phyloP scores from a whole-genome alignment of 208 protist genomes.

The Crithidia expoeki region DNA sequence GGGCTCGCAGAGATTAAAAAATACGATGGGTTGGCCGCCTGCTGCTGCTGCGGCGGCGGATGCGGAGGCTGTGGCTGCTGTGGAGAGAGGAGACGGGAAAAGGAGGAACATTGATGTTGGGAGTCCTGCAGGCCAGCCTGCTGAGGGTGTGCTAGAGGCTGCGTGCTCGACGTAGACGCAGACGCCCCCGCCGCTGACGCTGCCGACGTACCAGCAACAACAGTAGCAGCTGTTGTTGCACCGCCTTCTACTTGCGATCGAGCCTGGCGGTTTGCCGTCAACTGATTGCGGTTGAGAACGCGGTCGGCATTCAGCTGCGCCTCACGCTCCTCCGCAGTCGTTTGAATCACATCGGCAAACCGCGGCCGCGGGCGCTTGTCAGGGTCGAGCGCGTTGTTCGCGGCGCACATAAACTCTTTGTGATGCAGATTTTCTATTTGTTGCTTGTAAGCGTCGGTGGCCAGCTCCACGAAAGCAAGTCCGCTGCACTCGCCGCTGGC shows the following conservation, averaged over 20 bases:
- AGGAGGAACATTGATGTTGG: neutral
- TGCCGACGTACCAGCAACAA: no score
- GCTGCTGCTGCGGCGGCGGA: neutral
- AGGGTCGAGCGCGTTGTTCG: neutral
- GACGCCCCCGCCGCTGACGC: no score
- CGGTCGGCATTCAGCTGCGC: constrained; percentile 3
- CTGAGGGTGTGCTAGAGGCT: no score
- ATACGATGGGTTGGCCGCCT: neutral
- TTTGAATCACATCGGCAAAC: constrained; percentile 17
- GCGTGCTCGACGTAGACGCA: no score
- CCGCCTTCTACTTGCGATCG: neutral
- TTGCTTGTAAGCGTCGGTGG: neutral
- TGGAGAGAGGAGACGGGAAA: neutral
- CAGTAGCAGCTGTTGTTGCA: no score
- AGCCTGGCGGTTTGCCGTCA: neutral
- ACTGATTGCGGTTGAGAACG: neutral
- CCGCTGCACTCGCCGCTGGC: constrained; percentile 54
- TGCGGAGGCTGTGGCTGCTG: no score
- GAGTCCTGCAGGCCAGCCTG: neutral
- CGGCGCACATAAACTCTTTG: constrained; percentile 2
- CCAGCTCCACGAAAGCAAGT: constrained; percentile 72
- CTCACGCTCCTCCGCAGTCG: neutral
- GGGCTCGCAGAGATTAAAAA: neutral
- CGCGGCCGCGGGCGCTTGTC: constrained; percentile 11
- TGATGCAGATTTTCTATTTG: constrained; percentile 4